phyloP scores from a whole-genome alignment of 202 grass and related monocot genomes.

The Elaeis oleifera region DNA sequence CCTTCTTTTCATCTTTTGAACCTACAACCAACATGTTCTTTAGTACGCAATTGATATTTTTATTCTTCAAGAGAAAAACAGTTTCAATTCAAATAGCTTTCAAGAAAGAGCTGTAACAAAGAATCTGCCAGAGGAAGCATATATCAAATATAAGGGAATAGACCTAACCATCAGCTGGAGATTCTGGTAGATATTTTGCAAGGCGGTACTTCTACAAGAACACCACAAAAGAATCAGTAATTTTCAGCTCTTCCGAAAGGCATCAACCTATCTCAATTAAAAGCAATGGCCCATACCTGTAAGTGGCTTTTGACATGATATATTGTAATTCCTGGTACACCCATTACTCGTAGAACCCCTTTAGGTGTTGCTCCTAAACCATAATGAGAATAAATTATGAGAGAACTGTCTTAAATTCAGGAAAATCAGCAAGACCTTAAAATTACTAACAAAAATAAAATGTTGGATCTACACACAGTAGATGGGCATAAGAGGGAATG shows the following conservation, averaged over 20 bases:
- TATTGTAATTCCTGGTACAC: slow-evolving; percentile 92
- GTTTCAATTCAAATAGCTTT: too few relatives aligned
- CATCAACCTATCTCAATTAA: slow-evolving; percentile 8
- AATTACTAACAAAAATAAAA: not conserved
- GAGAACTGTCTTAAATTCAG: not conserved
- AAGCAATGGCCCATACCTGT: slow-evolving; percentile 43
- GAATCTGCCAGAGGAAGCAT: slow-evolving; percentile 9
- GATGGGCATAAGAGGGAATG: too few relatives aligned
- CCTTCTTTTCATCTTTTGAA: slow-evolving; percentile 89
- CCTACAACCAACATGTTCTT: slow-evolving; percentile 36
- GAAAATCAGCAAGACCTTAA: not conserved
- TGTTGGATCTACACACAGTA: too few relatives aligned
- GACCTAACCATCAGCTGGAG: slow-evolving; percentile 66
- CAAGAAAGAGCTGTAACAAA: too few relatives aligned
- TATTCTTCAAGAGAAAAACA: too few relatives aligned
- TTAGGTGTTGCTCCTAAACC: slow-evolving; percentile 87
- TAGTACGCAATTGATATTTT: too few relatives aligned
- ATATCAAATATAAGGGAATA: slow-evolving; percentile 20
- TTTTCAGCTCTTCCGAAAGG: slow-evolving; percentile 17
- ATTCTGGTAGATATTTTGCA: slow-evolving; percentile 94
- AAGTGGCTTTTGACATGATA: slow-evolving; percentile 98
- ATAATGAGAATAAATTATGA: slow-evolving; percentile 2
- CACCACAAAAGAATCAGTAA: slow-evolving; percentile 1
- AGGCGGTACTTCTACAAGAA: slow-evolving; percentile 81
- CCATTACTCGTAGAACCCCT: slow-evolving; percentile 96